Evolutionary conservation across 2,329 filamentous ascomycete genomes (phyloP), one percentile per base, ranked within the genome.

Genomic region (Ustulina deusta): DNA sequence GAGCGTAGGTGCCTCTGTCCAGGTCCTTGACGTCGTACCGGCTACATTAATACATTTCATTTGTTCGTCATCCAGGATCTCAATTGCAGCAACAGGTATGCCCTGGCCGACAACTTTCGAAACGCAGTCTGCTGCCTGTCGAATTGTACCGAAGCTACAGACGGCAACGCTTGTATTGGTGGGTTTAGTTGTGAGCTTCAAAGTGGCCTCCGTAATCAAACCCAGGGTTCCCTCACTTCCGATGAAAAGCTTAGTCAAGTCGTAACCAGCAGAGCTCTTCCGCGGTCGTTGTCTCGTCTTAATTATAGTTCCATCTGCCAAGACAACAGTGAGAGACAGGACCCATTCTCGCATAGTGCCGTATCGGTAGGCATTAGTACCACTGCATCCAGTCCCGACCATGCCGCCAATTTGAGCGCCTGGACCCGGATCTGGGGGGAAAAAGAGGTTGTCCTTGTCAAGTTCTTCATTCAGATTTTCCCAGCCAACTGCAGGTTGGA

Each of bases 301-400:
- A 75, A 95, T 89, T 38, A 94, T 80, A 0, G 91, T 93, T 25
- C 93, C 93, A 78, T 96, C 93, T 1, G 93, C 91, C 60, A 97
- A 84, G 0, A 97, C 93, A 1, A 96, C 91, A 0, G 93, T 96
- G 56, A 97, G 82, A 58, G 89, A 91, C 10, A 95, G 80, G 1
- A 96, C 93, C 92, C 93, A 97, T 77, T 97, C 93, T 61, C 91
- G 88, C 93, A 96, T 96, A 0, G 93, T 96, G 59, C 93, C 93
- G 76, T 96, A 96, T 56, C 92, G 86, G 78, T 93, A 93, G 3
- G 93, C 89, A 77, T 97, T 96, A 2, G 93, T 96, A 56, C 93
- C 93, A 67, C 83, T 85, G 76, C 83, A 86, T 55, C 84, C 84
- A 11, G 90, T 92, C 1, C 88, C 89, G 3, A 93, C 87, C 90